Percentiles rank a stretch among this genome's conserved stretches.
Evolutionary conservation across 345 rosid species (phyloP).

Genomic region (Lagerstroemia speciosa): DNA sequence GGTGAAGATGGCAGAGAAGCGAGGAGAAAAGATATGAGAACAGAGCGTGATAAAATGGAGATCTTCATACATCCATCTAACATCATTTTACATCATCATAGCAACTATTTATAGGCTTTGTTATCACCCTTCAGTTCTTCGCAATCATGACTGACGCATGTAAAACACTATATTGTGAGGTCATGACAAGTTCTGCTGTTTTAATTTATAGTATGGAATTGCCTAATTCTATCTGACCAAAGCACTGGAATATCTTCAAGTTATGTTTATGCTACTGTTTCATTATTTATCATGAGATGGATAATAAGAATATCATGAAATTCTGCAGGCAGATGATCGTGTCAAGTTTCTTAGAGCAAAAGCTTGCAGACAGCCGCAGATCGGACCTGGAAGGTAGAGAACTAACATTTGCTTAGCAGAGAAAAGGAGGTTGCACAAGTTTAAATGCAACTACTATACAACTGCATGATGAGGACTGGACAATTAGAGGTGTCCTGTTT

Average conservation of each 20-base stretch:
- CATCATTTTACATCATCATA: not conserved
- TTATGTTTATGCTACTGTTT: not conserved
- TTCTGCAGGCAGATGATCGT: not conserved
- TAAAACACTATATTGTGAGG: not conserved
- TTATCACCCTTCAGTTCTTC: not conserved
- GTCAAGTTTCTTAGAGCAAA: not conserved
- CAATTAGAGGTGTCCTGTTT: not conserved
- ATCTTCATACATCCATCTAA: not conserved
- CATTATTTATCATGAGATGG: not conserved
- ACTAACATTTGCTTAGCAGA: not conserved
- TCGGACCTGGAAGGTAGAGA: not conserved
- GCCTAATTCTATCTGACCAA: not conserved
- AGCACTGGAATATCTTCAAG: not conserved
- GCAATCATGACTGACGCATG: not conserved
- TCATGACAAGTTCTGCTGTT: not conserved
- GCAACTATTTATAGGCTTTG: not conserved
- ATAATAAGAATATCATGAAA: not conserved
- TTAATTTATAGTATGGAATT: not conserved
- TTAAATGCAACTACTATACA: not conserved
- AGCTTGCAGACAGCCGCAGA: not conserved
- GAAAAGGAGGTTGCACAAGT: not conserved
- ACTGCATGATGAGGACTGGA: not conserved
- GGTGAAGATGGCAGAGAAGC: not conserved
- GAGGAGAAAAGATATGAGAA: not conserved
- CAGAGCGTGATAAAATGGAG: not conserved